Evolutionary conservation across 139 green algal species (phyloP).

Genomic region (Yamagishiella unicocca): DNA sequence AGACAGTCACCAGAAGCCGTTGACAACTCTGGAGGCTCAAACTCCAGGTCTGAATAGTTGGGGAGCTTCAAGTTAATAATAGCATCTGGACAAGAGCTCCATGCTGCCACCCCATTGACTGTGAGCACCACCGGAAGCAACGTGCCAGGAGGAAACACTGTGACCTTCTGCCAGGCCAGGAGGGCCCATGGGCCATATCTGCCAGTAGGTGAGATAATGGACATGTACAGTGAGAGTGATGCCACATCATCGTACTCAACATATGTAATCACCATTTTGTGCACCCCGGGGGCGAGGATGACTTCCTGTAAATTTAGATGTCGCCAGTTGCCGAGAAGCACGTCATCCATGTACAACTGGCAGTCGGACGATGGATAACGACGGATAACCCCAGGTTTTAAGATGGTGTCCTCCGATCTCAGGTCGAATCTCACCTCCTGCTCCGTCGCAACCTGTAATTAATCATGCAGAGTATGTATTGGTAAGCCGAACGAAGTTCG

Average conservation of each 20-base stretch:
- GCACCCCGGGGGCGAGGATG: constrained; percentile 5
- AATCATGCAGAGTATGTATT: too few relatives aligned
- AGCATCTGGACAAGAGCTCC: not conserved
- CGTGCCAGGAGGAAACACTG: not conserved
- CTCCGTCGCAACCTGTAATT: not conserved
- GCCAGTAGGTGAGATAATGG: not conserved
- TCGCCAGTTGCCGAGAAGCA: not conserved
- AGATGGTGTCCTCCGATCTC: not conserved
- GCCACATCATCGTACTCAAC: not conserved
- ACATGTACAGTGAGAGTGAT: not conserved
- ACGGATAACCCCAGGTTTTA: too few relatives aligned
- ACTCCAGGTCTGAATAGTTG: not conserved
- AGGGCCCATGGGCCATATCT: not conserved
- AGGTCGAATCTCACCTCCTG: constrained; percentile 19
- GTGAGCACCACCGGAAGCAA: not conserved
- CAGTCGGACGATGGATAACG: too few relatives aligned
- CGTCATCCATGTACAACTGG: constrained; percentile 37
- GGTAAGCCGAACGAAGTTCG: too few relatives aligned
- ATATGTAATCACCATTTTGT: constrained; percentile 38
- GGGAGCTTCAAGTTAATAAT: not conserved
- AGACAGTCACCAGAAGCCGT: not conserved
- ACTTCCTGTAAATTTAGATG: not conserved
- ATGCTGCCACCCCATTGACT: constrained; percentile 49
- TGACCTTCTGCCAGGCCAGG: constrained; percentile 23
- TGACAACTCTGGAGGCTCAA: not conserved